A percentile compares a stretch with the other conserved stretches of the same genome.
Conservation (phyloP, 2,329 filamentous ascomycete genomes). For the Sporothrix globosa region DNA sequence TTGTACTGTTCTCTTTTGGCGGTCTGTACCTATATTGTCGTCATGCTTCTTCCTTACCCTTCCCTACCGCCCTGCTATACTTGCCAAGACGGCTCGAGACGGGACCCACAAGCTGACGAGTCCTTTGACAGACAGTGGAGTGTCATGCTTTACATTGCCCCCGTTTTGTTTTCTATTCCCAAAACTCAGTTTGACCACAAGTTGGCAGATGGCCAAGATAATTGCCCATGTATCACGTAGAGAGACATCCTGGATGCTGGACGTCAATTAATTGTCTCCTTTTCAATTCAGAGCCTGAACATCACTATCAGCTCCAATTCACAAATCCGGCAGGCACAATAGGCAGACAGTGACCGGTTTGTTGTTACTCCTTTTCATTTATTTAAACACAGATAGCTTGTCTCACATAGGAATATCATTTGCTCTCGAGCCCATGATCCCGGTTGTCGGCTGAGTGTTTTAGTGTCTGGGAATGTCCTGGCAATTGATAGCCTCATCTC, state of each 20-base stretch:
- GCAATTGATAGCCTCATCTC: neutral
- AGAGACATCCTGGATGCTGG: neutral
- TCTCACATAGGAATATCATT: too few relatives aligned
- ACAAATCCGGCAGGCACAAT: neutral
- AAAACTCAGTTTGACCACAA: neutral
- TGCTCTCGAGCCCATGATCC: neutral
- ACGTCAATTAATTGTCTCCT: neutral
- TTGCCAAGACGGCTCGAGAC: constrained; percentile 27
- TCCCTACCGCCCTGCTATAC: neutral
- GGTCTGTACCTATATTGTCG: neutral
- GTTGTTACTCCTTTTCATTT: neutral
- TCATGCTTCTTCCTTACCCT: neutral
- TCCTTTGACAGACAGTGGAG: constrained; percentile 21
- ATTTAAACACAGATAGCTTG: neutral
- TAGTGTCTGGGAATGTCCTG: constrained; percentile 5
- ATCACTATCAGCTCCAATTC: neutral
- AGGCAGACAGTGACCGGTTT: neutral
- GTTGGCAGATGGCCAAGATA: too few relatives aligned
- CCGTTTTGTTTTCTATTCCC: neutral
- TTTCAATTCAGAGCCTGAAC: neutral
- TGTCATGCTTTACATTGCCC: neutral
- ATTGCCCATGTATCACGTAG: too few relatives aligned
- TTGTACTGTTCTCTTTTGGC: neutral
- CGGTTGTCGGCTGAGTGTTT: constrained; percentile 13
- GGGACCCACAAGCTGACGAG: constrained; percentile 32